Percentiles rank a stretch among this genome's conserved stretches.
Conservation (phyloP, 2,329 filamentous ascomycete genomes). For the Pseudocercospora fijiensis region DNA sequence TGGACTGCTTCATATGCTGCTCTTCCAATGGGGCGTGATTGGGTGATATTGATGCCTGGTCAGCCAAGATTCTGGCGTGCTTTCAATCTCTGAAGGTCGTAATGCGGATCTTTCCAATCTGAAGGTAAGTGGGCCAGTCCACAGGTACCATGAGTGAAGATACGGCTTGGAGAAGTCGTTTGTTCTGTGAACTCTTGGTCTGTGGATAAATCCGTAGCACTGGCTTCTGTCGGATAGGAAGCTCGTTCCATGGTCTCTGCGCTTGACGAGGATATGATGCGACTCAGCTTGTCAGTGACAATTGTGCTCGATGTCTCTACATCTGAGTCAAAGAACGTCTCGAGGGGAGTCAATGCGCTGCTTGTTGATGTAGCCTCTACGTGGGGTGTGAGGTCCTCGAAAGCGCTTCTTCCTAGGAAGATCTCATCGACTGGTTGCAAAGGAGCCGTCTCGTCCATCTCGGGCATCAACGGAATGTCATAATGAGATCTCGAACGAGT, state of each 20-base stretch:
- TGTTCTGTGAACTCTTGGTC: background rate
- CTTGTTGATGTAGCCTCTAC: background rate
- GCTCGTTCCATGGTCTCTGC: background rate
- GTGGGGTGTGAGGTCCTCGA: background rate
- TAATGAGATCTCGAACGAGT: background rate
- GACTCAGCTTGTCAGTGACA: background rate
- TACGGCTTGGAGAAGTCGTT: background rate
- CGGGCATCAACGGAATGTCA: slow-evolving; percentile 1
- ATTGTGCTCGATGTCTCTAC: background rate
- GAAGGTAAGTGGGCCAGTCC: background rate
- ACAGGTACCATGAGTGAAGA: background rate
- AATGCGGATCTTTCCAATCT: background rate
- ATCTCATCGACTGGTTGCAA: background rate
- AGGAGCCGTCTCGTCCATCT: background rate
- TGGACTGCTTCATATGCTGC: slow-evolving; percentile 1
- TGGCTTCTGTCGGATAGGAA: background rate
- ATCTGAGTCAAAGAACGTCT: background rate
- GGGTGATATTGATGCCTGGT: background rate
- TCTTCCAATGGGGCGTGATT: background rate
- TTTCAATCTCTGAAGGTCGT: background rate
- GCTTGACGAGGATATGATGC: background rate
- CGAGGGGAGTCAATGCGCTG: background rate
- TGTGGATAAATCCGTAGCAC: background rate
- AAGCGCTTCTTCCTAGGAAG: background rate
- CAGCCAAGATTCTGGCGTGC: background rate